Evolutionary conservation across 306 rosid genomes (phyloP), one percentile per base, ranked within the genome.

Genomic region (Dryas alaskensis): DNA sequence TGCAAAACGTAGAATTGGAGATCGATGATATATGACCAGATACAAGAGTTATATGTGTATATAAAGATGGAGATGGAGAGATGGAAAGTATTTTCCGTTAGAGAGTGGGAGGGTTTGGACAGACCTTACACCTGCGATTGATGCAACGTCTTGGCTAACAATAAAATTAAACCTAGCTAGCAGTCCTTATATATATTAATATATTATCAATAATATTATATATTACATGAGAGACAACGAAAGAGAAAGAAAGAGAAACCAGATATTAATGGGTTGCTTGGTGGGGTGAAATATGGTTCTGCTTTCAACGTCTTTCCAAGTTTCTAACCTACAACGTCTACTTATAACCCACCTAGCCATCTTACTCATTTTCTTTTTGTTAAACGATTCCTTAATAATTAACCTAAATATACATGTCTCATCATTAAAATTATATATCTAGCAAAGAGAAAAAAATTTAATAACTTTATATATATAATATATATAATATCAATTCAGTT

Each of bases 321-420:
- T 92, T 93, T 93, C 98, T 84, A 91, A 93, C 98, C 98, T 91
- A 93, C 93, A 91, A 87, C 97, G 81, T 89, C 98, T 93, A 93
- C 98, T 90, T 90, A 84, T 90, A 89, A 93, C 88, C 95, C 97
- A 90, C 97, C 91, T 69, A 72, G 76, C 71, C 69, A 74, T 61
- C 78, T 61, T 72, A 45, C 49, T 11, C 14, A 8, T 67, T 61
- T 69, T 17, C 27, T 19, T 55, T 39, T 73, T 31, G 37, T 31
- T 31, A 31, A 31, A 31, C 37, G 37, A 31, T 31, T 31, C 3
- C 37, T 31, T 31, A 31, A 31, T 31, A 31, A 31, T 31, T 31
- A 31, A 31, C 2, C 37, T 31, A 31, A 31, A 2, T 31, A 31
- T 31, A 31, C 37, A 31, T 31, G 37, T 31, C 3, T 31, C 37